Percentiles rank a stretch among this genome's conserved stretches.
Evolutionary conservation across 352 stramenopile genomes (phyloP).

Genomic region (Globisporangium sylvaticum): DNA sequence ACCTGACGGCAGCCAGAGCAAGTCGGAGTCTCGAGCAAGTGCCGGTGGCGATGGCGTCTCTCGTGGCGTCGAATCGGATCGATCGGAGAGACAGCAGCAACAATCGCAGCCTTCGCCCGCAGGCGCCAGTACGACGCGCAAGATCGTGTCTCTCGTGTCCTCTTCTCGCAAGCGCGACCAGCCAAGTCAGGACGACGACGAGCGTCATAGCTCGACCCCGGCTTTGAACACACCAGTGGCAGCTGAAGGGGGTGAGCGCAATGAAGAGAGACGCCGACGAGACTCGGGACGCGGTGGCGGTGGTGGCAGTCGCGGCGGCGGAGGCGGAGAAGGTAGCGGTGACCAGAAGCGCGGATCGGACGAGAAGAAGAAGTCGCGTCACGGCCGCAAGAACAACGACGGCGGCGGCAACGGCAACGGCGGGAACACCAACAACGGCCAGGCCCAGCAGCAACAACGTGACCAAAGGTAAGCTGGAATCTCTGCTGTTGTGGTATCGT

Average conservation of each 20-base stretch:
- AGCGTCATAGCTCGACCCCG: background rate
- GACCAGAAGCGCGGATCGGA: constrained; percentile 21
- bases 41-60: background rate
- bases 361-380: constrained; percentile 46
- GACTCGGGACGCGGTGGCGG: constrained; percentile 8
- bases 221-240: background rate
- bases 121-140: constrained; percentile 22
- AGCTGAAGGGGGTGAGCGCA: constrained; percentile 8
- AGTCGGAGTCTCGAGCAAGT: background rate
- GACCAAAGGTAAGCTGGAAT: constrained; percentile 45
- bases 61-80: constrained; percentile 7
- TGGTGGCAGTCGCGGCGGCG: constrained; percentile 1
- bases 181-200: constrained; percentile 10
- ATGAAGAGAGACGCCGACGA: constrained; percentile 11
- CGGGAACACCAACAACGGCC: constrained; percentile 14
- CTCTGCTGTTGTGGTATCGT: background rate
- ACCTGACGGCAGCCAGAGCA: background rate
- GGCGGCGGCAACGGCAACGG: constrained; percentile 23
- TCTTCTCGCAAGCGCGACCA: constrained; percentile 65
- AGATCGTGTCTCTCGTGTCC: constrained; percentile 79
- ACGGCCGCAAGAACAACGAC: constrained; percentile 34
- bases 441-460: constrained; percentile 34
- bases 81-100: constrained; percentile 5
- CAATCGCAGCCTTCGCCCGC: background rate
- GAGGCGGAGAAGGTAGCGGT: constrained; percentile 15